Percentiles rank a stretch among this genome's conserved stretches.
phyloP scores from a whole-genome alignment of 2,329 filamentous ascomycete species.

The Sclerotinia trifoliorum region DNA sequence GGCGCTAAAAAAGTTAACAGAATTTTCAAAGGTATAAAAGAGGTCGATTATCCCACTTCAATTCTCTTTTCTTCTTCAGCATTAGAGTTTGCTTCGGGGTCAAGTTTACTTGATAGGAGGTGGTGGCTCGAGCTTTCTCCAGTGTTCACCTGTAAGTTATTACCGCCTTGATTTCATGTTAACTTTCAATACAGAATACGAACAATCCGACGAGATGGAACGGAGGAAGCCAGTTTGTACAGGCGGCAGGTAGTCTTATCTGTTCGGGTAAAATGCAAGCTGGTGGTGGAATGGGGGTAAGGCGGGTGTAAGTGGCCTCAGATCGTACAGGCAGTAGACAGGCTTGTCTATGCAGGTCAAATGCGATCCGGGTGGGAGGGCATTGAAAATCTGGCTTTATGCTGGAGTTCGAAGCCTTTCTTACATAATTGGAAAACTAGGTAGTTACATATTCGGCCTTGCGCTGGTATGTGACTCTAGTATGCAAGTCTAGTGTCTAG shows the following conservation, averaged over 20 bases:
- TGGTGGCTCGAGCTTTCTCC: neutral
- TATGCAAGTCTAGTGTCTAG: too few relatives aligned
- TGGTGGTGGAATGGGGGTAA: neutral
- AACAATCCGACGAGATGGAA: neutral
- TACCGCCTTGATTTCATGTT: accelerated
- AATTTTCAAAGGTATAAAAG: neutral
- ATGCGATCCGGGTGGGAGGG: slow-evolving; percentile 50
- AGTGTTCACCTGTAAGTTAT: neutral
- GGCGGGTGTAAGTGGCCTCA: neutral
- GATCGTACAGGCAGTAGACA: neutral
- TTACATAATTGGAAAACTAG: neutral
- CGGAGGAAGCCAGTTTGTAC: neutral
- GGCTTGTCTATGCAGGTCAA: slow-evolving; percentile 68
- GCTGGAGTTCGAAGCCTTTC: neutral
- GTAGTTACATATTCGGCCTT: neutral
- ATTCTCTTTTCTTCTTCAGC: neutral
- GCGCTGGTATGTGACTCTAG: neutral
- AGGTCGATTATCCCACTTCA: accelerated
- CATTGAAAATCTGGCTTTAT: neutral
- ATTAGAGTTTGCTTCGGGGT: neutral
- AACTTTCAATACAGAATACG: neutral
- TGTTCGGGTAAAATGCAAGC: slow-evolving; percentile 79
- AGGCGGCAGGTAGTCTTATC: neutral
- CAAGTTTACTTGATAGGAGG: neutral
- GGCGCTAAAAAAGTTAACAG: neutral